Evolutionary conservation across 768 basidiomycete species (phyloP).

Genomic region (Xerocomus brunneocitrinus): DNA sequence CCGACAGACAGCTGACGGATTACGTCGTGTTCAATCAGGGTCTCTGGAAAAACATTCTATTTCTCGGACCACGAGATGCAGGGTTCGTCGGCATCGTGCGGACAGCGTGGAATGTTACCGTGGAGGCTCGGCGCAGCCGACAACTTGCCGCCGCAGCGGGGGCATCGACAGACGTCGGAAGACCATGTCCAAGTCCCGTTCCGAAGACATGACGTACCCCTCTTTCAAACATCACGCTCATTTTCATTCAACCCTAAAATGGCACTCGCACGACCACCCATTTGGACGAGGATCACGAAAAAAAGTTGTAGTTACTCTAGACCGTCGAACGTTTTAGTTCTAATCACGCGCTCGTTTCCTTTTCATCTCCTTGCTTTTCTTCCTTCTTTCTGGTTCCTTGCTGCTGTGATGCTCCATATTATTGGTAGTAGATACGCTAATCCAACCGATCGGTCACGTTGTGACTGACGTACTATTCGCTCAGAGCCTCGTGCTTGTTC

Average conservation of each 20-base stretch:
- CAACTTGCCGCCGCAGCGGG: slow-evolving; percentile 14
- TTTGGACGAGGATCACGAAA: slow-evolving; percentile 28
- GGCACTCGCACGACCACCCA: slow-evolving; percentile 25
- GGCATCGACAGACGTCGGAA: slow-evolving; percentile 12
- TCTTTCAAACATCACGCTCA: slow-evolving; percentile 2
- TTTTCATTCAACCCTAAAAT: slow-evolving; percentile 13
- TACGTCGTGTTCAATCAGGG: slow-evolving; percentile 46
- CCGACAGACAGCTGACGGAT: slow-evolving; percentile 31
- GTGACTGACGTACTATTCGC: too few relatives aligned
- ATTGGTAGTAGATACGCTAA: slow-evolving; percentile 17
- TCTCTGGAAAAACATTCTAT: slow-evolving; percentile 62
- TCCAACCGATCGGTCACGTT: neutral
- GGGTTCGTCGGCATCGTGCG: slow-evolving; percentile 45
- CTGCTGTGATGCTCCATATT: slow-evolving; percentile 5
- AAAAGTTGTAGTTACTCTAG: slow-evolving; percentile 6
- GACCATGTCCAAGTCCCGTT: slow-evolving; percentile 4
- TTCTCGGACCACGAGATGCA: slow-evolving; percentile 45
- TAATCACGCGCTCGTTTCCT: slow-evolving; percentile 20
- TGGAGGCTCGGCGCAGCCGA: slow-evolving; percentile 48
- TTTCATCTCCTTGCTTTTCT: neutral
- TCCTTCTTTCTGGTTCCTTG: neutral
- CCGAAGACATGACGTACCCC: slow-evolving; percentile 20
- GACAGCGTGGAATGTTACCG: slow-evolving; percentile 71
- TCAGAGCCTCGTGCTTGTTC: neutral
- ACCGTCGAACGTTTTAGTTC: slow-evolving; percentile 13